These are phyloP conservation scores for Lentinus polychrous DNA, from an alignment of 1,284 basidiomycete genomes.

Conservation along the genomic window DNA sequence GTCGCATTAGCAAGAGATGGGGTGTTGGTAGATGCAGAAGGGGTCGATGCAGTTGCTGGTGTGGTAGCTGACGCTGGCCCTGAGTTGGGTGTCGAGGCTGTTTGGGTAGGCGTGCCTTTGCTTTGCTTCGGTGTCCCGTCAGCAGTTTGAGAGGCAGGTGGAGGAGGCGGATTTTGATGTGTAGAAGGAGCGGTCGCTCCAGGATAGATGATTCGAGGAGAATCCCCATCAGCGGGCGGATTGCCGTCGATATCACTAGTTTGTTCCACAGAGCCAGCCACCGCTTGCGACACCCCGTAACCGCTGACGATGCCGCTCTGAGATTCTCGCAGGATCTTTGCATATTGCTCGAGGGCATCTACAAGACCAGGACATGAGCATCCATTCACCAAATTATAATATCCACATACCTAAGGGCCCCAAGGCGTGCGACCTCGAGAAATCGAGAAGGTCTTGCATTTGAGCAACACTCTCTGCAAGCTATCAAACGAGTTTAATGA, in stretches of 20 bases:
- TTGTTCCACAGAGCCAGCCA: no score
- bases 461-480: conserved; percentile 69
- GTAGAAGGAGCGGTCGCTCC: no score
- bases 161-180: no score
- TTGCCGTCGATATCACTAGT: no score
- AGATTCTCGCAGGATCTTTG: conserved; percentile 36
- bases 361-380: conserved; percentile 7
- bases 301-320: conserved; percentile 6
- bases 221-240: no score
- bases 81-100: conserved; percentile 34
- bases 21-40: conserved; percentile 28
- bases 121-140: no score
- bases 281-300: no score
- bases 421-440: conserved; percentile 42
- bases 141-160: no score
- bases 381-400: neutral
- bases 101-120: conserved; percentile 16
- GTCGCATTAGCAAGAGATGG: conserved; percentile 47
- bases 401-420: conserved; percentile 55
- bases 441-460: conserved; percentile 69
- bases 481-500: conserved; percentile 26
- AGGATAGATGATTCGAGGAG: no score
- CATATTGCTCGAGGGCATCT: conserved; percentile 40
- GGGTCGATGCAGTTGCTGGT: conserved; percentile 23
- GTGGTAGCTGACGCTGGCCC: conserved; percentile 20